Evolutionary conservation across 1,139 yeast genomes (phyloP).

Genomic region (Scheffersomyces illinoinensis): DNA sequence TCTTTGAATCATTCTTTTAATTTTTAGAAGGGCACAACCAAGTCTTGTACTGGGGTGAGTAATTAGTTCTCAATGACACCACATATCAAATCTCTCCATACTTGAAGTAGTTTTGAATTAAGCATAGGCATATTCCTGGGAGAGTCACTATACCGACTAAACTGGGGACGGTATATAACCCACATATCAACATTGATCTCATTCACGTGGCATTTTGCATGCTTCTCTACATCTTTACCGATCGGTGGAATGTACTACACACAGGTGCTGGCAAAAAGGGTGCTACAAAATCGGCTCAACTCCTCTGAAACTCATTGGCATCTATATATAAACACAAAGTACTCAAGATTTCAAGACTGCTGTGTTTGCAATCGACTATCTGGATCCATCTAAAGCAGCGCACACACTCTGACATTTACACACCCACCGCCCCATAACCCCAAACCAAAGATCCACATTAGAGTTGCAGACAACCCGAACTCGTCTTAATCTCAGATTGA

Average conservation of each 20-base stretch:
- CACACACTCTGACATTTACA: background rate
- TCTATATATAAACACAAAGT: background rate
- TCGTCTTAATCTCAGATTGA: background rate
- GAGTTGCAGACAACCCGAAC: background rate
- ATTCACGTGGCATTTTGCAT: background rate
- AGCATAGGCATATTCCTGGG: no score
- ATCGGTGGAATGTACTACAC: background rate
- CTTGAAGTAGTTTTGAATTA: no score
- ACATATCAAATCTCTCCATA: no score
- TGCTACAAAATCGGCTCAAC: background rate
- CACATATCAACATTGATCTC: background rate
- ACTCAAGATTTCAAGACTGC: background rate
- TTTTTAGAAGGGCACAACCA: no score
- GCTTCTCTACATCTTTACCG: background rate
- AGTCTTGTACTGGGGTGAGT: no score
- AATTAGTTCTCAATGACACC: no score
- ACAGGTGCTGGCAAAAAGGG: background rate
- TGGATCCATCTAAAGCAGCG: background rate
- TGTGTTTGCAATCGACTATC: background rate
- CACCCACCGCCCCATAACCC: background rate
- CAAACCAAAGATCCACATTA: background rate
- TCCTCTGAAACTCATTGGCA: no score
- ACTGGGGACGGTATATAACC: no score
- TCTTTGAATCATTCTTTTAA: no score
- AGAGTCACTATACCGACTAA: no score